A percentile compares a stretch with the other conserved stretches of the same genome.
phyloP scores from a whole-genome alignment of 352 stramenopile species.

The Phytophthora idaei region DNA sequence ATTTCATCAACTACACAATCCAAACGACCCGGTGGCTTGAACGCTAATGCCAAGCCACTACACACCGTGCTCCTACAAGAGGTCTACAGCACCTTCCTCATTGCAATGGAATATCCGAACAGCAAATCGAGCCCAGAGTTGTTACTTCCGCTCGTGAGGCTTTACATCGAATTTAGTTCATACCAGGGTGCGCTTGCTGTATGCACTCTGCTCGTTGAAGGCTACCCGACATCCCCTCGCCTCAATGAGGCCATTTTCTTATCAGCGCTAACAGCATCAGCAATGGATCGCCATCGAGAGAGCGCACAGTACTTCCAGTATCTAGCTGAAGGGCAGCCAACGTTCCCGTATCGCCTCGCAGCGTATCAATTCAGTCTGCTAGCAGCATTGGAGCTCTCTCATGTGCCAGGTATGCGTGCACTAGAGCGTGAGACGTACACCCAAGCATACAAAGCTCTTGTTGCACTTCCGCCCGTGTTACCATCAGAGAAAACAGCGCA shows the following conservation, averaged over 20 bases:
- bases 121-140: constrained; percentile 70
- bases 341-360: constrained; percentile 44
- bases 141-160: constrained; percentile 56
- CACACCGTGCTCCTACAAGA: constrained; percentile 44
- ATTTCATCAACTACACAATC: constrained; percentile 11
- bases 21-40: constrained; percentile 14
- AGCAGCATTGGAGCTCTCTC: constrained; percentile 57
- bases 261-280: constrained; percentile 57
- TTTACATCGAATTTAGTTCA: constrained; percentile 74
- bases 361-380: constrained; percentile 67
- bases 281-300: constrained; percentile 58
- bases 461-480: constrained; percentile 48
- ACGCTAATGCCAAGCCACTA: constrained; percentile 20
- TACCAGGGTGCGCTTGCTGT: constrained; percentile 68
- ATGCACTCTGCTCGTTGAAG: constrained; percentile 72
- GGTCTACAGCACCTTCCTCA: constrained; percentile 77
- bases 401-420: constrained; percentile 44
- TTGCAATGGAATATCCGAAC: constrained; percentile 76
- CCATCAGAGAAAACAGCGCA: constrained; percentile 62
- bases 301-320: constrained; percentile 80
- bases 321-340: constrained; percentile 55
- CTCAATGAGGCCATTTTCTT: constrained; percentile 73
- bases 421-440: constrained; percentile 52
- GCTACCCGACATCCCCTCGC: constrained; percentile 41
- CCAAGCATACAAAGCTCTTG: constrained; percentile 66